These are phyloP conservation scores for Moesziomyces sp. DNA, from an alignment of 1,284 basidiomycete genomes.

Conservation along the genomic window DNA sequence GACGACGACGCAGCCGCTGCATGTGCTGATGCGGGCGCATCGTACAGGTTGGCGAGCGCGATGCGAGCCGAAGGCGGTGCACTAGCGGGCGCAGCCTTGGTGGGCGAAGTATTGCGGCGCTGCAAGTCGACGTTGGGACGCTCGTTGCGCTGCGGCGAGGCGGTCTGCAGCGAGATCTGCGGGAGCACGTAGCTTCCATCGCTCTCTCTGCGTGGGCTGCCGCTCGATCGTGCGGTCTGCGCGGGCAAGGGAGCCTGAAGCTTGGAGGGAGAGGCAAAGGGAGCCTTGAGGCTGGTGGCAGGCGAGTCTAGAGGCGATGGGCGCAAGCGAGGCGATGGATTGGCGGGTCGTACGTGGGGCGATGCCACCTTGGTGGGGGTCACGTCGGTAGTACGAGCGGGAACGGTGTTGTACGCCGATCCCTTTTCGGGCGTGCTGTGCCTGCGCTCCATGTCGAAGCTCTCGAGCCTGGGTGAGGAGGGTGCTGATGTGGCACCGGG, in stretches of 20 bases:
- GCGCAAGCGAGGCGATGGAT: conserved; percentile 35
- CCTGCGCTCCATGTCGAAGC: conserved; percentile 40
- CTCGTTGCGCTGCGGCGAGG: conserved; percentile 40
- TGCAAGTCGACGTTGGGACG: conserved; percentile 26
- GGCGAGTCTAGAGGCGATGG: conserved; percentile 34
- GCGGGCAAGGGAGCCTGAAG: conserved; percentile 13
- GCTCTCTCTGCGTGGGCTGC: conserved; percentile 19
- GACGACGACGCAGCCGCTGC: conserved; percentile 17
- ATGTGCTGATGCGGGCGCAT: conserved; percentile 16
- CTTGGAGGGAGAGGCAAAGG: conserved; percentile 26
- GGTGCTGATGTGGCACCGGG: conserved; percentile 22
- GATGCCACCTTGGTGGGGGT: conserved; percentile 26
- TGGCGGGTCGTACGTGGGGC: conserved; percentile 35
- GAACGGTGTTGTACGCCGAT: conserved; percentile 29
- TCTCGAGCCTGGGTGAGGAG: conserved; percentile 32
- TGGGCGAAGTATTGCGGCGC: conserved; percentile 48
- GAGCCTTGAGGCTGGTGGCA: conserved; percentile 12
- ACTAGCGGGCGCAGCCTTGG: conserved; percentile 17
- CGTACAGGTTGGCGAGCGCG: conserved; percentile 30
- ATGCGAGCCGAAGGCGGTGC: conserved; percentile 37
- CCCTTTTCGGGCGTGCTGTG: conserved; percentile 48
- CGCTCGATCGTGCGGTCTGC: conserved; percentile 8
- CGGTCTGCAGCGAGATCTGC: conserved; percentile 40
- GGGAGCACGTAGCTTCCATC: conserved; percentile 26
- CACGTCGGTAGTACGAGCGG: conserved; percentile 15